These are phyloP conservation scores for Fusarium multiceps DNA, from an alignment of 2,329 filamentous ascomycete species.

Conservation along the genomic window DNA sequence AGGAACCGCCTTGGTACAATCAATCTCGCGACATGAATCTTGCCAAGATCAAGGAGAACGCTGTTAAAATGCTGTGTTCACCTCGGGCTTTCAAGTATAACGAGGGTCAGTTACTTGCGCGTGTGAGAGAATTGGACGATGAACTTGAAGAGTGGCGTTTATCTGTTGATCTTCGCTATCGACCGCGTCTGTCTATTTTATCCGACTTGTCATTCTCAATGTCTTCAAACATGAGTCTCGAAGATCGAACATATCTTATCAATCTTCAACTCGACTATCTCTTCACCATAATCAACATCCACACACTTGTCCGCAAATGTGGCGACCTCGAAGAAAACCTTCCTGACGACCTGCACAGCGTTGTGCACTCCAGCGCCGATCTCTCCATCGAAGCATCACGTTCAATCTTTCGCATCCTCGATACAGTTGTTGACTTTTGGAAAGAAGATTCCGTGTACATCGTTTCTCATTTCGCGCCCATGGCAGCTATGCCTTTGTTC, in stretches of 20 bases:
- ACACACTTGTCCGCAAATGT: conserved; percentile 32
- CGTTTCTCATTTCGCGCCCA: conserved; percentile 31
- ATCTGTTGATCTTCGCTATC: conserved; percentile 35
- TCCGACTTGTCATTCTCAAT: conserved; percentile 13
- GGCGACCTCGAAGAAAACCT: conserved; percentile 33
- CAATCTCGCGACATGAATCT: conserved; percentile 29
- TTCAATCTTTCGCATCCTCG: conserved; percentile 31
- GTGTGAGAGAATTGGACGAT: conserved; percentile 47
- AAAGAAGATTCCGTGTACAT: conserved; percentile 35
- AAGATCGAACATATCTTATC: conserved; percentile 29
- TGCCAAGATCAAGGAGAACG: conserved; percentile 32
- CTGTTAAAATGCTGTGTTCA: conserved; percentile 18
- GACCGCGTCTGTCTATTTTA: conserved; percentile 27
- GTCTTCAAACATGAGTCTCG: conserved; percentile 2
- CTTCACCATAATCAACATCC: conserved; percentile 37
- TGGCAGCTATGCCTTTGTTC: conserved; percentile 37
- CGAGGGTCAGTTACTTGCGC: conserved; percentile 41
- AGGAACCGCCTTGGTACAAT: conserved; percentile 7
- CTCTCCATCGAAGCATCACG: conserved; percentile 35
- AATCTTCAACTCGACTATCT: conserved; percentile 34
- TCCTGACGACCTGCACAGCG: conserved; percentile 32
- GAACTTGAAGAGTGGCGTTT: conserved; percentile 50
- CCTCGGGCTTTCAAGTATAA: conserved; percentile 32
- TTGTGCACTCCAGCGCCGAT: conserved; percentile 30
- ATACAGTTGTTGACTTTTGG: conserved; percentile 30